Conservation (phyloP, 2,329 filamentous ascomycete genomes). For the Scedosporium aurantiacum region DNA sequence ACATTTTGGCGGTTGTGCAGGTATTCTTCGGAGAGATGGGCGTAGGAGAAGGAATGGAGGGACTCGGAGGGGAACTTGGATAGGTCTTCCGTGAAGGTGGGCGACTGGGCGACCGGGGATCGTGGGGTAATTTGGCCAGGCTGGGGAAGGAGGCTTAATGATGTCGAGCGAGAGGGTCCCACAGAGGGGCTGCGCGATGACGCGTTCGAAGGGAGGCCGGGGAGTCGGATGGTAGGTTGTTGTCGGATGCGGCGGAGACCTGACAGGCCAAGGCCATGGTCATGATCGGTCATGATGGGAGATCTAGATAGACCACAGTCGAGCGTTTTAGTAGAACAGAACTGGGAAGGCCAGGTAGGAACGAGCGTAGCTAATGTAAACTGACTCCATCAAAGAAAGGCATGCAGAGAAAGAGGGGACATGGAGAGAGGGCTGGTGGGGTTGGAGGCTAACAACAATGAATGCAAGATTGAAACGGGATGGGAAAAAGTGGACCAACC, state of each 20-base stretch:
- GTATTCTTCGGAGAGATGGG: slow-evolving; percentile 86
- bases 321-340: neutral
- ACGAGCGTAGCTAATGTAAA: neutral
- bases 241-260: slow-evolving; percentile 91
- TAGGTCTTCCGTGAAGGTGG: slow-evolving; percentile 76
- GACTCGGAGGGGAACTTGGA: slow-evolving; percentile 91
- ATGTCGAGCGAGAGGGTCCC: slow-evolving; percentile 54
- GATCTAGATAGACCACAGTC: slow-evolving; percentile 42
- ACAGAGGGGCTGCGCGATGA: slow-evolving; percentile 51
- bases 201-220: slow-evolving; percentile 54
- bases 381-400: too few relatives aligned
- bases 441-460: neutral
- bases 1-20: slow-evolving; percentile 88
- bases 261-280: slow-evolving; percentile 74
- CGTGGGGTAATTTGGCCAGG: slow-evolving; percentile 38
- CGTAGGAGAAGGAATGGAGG: slow-evolving; percentile 95
- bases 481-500: slow-evolving; percentile 35
- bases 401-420: neutral
- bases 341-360: neutral
- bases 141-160: slow-evolving; percentile 56
- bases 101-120: slow-evolving; percentile 56
- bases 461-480: neutral
- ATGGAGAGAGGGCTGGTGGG: neutral
- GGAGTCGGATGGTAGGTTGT: slow-evolving; percentile 55
- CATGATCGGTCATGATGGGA: slow-evolving; percentile 72